Percentiles rank a stretch among this genome's conserved stretches.
These are phyloP conservation scores for Sporisorium reilianum DNA, from an alignment of 1,284 basidiomycete species.

Conservation along the genomic window DNA sequence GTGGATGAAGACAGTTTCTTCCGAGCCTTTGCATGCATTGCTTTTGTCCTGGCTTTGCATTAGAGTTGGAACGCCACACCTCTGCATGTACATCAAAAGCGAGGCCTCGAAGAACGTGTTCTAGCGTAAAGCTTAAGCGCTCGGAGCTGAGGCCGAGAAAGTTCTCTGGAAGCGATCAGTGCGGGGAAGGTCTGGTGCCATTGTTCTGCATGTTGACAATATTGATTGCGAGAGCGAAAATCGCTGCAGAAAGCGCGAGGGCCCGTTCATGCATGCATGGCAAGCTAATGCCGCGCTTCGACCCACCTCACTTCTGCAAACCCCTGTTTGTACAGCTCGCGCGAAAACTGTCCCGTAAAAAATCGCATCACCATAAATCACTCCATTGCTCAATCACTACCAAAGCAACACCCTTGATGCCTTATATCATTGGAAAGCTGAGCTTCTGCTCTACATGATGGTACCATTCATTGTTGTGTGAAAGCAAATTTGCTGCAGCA, in stretches of 20 bases:
- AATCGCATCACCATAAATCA: too few species aligned
- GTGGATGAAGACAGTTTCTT: neutral
- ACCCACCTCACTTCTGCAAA: neutral
- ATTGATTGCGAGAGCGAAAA: neutral
- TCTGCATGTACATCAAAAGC: neutral
- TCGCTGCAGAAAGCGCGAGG: neutral
- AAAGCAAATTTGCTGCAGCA: too few species aligned
- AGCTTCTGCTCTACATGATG: too few species aligned
- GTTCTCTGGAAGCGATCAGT: neutral
- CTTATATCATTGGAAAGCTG: too few species aligned
- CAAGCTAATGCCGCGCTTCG: neutral
- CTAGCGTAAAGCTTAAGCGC: neutral
- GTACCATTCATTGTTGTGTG: too few species aligned
- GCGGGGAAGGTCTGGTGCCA: neutral
- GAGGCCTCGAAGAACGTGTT: neutral
- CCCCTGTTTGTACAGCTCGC: neutral
- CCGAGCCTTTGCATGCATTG: neutral
- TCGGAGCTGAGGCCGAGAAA: neutral
- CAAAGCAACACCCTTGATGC: too few species aligned
- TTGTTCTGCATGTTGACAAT: neutral
- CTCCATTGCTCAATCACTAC: too few species aligned
- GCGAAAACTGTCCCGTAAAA: too few species aligned
- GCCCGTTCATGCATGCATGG: neutral
- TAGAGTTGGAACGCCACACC: too few species aligned
- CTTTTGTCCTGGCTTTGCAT: neutral